Evolutionary conservation across 176 grass and related monocot species (phyloP).

Genomic region (Pontederia paniculata): DNA sequence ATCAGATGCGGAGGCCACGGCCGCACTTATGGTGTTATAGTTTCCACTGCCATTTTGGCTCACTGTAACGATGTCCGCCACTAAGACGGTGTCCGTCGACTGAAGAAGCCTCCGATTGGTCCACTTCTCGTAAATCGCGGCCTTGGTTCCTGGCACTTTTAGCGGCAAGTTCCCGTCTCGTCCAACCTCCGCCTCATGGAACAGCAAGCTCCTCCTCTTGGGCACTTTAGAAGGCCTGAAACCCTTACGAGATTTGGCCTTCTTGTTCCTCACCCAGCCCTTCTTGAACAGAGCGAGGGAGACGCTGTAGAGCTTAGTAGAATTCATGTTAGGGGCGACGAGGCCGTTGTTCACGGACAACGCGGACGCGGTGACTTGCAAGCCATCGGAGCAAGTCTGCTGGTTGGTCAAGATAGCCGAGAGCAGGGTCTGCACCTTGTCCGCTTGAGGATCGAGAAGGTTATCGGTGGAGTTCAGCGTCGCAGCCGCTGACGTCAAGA

Average conservation of each 20-base stretch:
- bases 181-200: conserved; percentile 19
- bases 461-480: conserved; percentile 32
- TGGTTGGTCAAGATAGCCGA: conserved; percentile 84
- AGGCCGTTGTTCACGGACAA: conserved; percentile 68
- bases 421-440: conserved; percentile 57
- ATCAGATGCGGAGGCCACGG: conserved; percentile 43
- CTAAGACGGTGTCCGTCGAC: conserved; percentile 22
- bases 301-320: conserved; percentile 64
- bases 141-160: conserved; percentile 20
- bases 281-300: conserved; percentile 77
- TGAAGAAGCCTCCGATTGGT: conserved; percentile 19
- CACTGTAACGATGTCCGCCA: conserved; percentile 40
- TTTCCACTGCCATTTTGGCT: conserved; percentile 43
- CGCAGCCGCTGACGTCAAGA: conserved; percentile 33
- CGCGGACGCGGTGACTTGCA: conserved; percentile 40
- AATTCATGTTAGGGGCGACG: conserved; percentile 32
- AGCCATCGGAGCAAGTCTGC: conserved; percentile 67
- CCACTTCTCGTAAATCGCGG: conserved; percentile 16
- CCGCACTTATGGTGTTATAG: conserved; percentile 45
- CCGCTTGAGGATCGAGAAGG: conserved; percentile 56
- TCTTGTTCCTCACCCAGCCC: conserved; percentile 57
- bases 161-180: conserved; percentile 28
- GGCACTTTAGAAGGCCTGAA: conserved; percentile 18
- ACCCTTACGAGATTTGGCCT: conserved; percentile 13
- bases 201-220: conserved; percentile 17